These are phyloP conservation scores for Stachybotrys chartarum DNA, from an alignment of 2,329 filamentous ascomycete genomes.

Conservation along the genomic window DNA sequence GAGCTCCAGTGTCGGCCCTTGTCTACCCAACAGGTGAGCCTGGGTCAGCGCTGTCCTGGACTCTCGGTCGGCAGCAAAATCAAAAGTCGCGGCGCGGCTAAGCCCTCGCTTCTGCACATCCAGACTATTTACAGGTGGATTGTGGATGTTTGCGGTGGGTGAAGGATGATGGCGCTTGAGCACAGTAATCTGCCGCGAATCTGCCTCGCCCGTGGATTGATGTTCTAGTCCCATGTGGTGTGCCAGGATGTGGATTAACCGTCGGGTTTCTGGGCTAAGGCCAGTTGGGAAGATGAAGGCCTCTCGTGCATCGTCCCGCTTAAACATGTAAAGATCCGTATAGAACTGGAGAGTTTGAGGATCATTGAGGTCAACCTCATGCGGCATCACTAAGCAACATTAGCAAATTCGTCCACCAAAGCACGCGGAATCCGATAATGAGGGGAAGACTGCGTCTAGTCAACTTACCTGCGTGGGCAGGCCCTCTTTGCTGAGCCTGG, in stretches of 20 bases:
- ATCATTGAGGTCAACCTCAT: constrained; percentile 86
- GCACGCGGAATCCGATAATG: not conserved
- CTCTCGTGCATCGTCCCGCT: constrained; percentile 69
- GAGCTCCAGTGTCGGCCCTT: constrained; percentile 78
- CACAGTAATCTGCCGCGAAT: constrained; percentile 85
- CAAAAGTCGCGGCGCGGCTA: constrained; percentile 92
- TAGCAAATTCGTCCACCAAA: not conserved
- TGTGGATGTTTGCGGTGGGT: constrained; percentile 48
- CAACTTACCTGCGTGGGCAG: constrained; percentile 36
- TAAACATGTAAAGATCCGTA: constrained; percentile 83
- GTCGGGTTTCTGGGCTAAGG: constrained; percentile 75
- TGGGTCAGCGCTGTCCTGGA: constrained; percentile 63
- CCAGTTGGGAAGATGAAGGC: constrained; percentile 77
- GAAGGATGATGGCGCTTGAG: constrained; percentile 58
- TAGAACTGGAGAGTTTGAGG: constrained; percentile 82
- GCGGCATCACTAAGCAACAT: constrained; percentile 11
- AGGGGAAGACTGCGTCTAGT: not conserved
- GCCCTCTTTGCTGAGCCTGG: constrained; percentile 49
- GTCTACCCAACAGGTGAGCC: constrained; percentile 64
- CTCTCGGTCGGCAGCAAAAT: constrained; percentile 79
- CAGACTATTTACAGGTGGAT: constrained; percentile 54
- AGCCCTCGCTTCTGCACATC: constrained; percentile 78
- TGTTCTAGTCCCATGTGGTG: constrained; percentile 93
- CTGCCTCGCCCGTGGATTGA: constrained; percentile 79
- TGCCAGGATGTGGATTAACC: constrained; percentile 86